These are phyloP conservation scores for Ulota crispa DNA, from an alignment of 225 moss, liverwort and hornwort genomes.

Conservation along the genomic window DNA sequence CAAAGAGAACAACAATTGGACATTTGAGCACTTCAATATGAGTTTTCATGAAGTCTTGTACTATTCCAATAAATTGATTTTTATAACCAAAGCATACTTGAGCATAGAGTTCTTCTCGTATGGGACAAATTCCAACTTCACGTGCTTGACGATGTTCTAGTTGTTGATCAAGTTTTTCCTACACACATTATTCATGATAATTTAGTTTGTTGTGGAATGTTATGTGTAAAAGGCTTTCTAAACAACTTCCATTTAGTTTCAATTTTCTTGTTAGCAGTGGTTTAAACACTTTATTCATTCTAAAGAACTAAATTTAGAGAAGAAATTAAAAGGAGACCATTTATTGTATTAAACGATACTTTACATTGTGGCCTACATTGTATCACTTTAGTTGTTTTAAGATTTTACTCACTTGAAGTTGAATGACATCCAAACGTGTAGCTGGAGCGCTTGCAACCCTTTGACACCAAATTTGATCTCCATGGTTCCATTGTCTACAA, in stretches of 20 bases:
- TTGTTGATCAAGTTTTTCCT: slow-evolving; percentile 98
- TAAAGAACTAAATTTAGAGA: too few relatives aligned
- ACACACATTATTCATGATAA: neutral
- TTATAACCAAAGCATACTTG: slow-evolving; percentile 45
- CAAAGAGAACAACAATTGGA: neutral
- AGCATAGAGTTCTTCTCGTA: slow-evolving; percentile 90
- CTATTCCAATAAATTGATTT: neutral
- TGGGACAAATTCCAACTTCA: slow-evolving; percentile 93
- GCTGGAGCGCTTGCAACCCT: slow-evolving; percentile 88
- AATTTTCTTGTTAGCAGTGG: accelerated
- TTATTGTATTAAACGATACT: too few relatives aligned
- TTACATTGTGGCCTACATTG: accelerated
- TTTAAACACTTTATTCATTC: neutral
- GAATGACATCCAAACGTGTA: slow-evolving; percentile 92
- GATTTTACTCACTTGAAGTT: slow-evolving; percentile 61
- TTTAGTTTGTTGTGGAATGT: neutral
- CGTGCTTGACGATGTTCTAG: slow-evolving; percentile 86
- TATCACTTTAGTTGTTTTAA: neutral
- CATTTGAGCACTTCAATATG: accelerated
- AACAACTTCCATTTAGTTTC: neutral
- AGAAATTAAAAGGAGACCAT: too few relatives aligned
- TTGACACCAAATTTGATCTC: slow-evolving; percentile 77
- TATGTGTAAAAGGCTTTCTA: neutral
- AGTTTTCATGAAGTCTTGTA: neutral
- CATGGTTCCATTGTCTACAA: slow-evolving; percentile 74